These are phyloP conservation scores for Saturnispora galanensis DNA, from an alignment of 805 yeast genomes.

Conservation along the genomic window DNA sequence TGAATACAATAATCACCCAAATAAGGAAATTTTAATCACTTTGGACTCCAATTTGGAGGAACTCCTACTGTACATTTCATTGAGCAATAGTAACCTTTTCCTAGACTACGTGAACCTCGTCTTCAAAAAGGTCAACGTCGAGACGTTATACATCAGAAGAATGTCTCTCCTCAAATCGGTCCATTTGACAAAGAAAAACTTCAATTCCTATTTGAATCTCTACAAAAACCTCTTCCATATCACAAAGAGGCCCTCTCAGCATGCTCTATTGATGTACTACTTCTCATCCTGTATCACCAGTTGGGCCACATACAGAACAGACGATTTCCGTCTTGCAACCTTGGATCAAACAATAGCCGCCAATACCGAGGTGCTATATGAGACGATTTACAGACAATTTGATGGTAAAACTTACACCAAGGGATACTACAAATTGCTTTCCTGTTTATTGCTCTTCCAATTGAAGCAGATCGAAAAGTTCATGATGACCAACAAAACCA, in stretches of 20 bases:
- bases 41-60: slow-evolving; percentile 33
- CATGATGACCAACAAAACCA: slow-evolving; percentile 16
- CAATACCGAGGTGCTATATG: slow-evolving; percentile 30
- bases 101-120: slow-evolving; percentile 27
- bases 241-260: slow-evolving; percentile 36
- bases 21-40: slow-evolving; percentile 19
- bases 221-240: slow-evolving; percentile 28
- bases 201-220: slow-evolving; percentile 31
- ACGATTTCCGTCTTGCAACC: slow-evolving; percentile 29
- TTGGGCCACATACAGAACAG: slow-evolving; percentile 44
- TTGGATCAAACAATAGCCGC: slow-evolving; percentile 10
- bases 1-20: slow-evolving; percentile 1
- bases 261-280: slow-evolving; percentile 35
- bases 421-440: slow-evolving; percentile 25
- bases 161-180: slow-evolving; percentile 38
- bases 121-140: slow-evolving; percentile 24
- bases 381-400: slow-evolving; percentile 22
- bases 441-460: slow-evolving; percentile 26
- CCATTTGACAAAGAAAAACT: slow-evolving; percentile 30
- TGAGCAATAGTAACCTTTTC: slow-evolving; percentile 39
- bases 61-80: slow-evolving; percentile 37
- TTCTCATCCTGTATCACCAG: slow-evolving; percentile 35
- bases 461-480: slow-evolving; percentile 25
- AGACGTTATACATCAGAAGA: slow-evolving; percentile 31
- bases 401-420: slow-evolving; percentile 24